Evolutionary conservation across 495 filamentous ascomycete species (phyloP).

Genomic region (Hypoxylon rickii): DNA sequence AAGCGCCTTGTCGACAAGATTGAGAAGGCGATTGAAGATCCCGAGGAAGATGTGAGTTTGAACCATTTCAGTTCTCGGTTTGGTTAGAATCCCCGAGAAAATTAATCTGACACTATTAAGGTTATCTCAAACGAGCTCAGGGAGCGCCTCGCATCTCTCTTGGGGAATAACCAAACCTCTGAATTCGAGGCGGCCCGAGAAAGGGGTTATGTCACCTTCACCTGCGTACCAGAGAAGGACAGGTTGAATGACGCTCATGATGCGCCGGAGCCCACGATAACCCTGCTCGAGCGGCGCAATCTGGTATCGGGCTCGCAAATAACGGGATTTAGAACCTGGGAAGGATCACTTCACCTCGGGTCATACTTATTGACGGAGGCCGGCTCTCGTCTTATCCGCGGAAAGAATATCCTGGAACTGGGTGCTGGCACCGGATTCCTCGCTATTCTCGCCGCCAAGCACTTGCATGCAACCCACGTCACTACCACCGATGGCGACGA

Average conservation of each 20-base stretch:
- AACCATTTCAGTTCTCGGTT: not conserved
- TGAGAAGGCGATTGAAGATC: constrained; percentile 64
- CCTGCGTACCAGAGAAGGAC: constrained; percentile 38
- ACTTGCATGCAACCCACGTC: constrained; percentile 63
- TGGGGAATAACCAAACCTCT: constrained; percentile 58
- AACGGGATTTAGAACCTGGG: constrained; percentile 84
- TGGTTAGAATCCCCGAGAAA: constrained; percentile 51
- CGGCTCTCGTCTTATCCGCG: constrained; percentile 45
- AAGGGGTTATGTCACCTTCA: constrained; percentile 71
- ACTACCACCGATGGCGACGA: constrained; percentile 75
- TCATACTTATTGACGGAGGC: constrained; percentile 57
- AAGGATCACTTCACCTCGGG: constrained; percentile 76
- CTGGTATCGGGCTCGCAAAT: constrained; percentile 71
- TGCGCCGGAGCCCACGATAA: constrained; percentile 43
- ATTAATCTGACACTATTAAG: too few relatives aligned
- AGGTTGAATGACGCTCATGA: constrained; percentile 1
- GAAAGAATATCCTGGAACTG: constrained; percentile 71
- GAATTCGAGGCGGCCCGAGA: constrained; percentile 62
- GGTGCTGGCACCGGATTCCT: constrained; percentile 82
- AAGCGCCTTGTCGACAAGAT: constrained; percentile 65
- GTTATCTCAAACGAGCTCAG: constrained; percentile 70
- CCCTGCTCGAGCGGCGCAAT: constrained; percentile 66
- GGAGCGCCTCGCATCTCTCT: constrained; percentile 56
- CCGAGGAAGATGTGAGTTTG: constrained; percentile 72
- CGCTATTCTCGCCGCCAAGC: constrained; percentile 70